Evolutionary conservation across 306 rosid genomes (phyloP), one percentile per base, ranked within the genome.

Genomic region (Amphicarpaea edgeworthii): DNA sequence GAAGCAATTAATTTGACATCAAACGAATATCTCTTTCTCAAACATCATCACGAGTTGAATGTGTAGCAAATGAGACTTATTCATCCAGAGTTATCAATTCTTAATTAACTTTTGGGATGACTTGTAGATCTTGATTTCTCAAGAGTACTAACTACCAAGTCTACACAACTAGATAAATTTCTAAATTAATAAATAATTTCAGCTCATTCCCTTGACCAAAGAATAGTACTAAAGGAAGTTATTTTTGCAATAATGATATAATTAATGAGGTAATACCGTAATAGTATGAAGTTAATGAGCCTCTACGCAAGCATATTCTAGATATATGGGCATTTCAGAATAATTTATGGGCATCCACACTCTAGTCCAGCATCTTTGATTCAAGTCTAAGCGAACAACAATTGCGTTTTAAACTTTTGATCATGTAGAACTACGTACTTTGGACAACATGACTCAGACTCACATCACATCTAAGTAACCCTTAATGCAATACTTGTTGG

Each of bases 101-200:
- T 47, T 50, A 72, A 53, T 21, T 47, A 26, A 26, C 3, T 28
- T 49, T 75, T 0, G 41, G 63, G 42, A 75, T 37, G 30, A 37
- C 73, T 46, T 12, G 58, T 15, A 20, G 67, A 55, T 6, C 59
- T 64, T 58, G 16, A 75, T 47, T 74, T 58, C 66, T 17, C 19
- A 12, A 32, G 23, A 28, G 50, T 46, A 49, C 6, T 20, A 47
- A 12, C 4, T 28, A 61, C 9, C 32, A 28, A 28, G 32, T 28
- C n/a, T 2, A 28, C 32, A 30, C 71, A 46, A 21, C 63, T 42
- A 55, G 17, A 32, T 73, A n/a, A 4, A 14, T 28, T 23, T 49
- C 11, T 78, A n/a, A 47, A 34, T 65, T n/a, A n/a, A n/a, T n/a
- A n/a, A 65, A 21, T 49, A 34, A 2, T 0, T 46, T 46, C 58